Evolutionary conservation across 2,329 filamentous ascomycete species (phyloP).

Genomic region (Cladosporium colombiae): DNA sequence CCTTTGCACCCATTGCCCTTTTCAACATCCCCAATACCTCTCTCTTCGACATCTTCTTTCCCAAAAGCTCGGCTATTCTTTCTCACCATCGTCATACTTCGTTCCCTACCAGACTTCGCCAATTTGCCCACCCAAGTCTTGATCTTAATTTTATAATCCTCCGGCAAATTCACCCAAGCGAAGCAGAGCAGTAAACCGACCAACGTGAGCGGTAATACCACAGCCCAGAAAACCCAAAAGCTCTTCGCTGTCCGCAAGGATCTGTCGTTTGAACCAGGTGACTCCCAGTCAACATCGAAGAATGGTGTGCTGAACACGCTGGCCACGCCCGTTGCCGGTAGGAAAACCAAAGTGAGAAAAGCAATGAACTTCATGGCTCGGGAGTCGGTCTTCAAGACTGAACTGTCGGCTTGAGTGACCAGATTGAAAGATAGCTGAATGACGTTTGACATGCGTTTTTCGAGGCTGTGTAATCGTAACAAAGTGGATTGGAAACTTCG

Average conservation of each 20-base stretch:
- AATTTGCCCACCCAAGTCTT: not conserved
- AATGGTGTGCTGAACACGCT: conserved; percentile 24
- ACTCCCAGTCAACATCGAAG: conserved; percentile 19
- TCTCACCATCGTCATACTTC: not conserved
- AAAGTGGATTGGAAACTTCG: conserved; percentile 39
- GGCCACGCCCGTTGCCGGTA: conserved; percentile 21
- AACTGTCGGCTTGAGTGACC: conserved; percentile 41
- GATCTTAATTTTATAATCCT: not conserved
- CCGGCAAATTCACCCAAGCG: not conserved
- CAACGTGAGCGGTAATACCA: conserved; percentile 22
- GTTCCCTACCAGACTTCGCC: not conserved
- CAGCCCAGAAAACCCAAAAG: conserved; percentile 26
- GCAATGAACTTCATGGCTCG: conserved; percentile 27
- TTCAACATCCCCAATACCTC: not conserved
- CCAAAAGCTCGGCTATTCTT: not conserved
- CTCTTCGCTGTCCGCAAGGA: not conserved
- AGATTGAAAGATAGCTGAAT: conserved; percentile 43
- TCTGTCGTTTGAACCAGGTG: not conserved
- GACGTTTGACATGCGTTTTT: conserved; percentile 42
- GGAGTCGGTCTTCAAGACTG: conserved; percentile 38
- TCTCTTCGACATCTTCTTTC: not conserved
- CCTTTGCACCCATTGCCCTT: not conserved
- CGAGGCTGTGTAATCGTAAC: conserved; percentile 38
- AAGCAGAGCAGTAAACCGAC: not conserved
- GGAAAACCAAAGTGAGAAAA: conserved; percentile 21